Conservation (phyloP, 208 protist genomes). For the Acanthamoeba sp. region DNA sequence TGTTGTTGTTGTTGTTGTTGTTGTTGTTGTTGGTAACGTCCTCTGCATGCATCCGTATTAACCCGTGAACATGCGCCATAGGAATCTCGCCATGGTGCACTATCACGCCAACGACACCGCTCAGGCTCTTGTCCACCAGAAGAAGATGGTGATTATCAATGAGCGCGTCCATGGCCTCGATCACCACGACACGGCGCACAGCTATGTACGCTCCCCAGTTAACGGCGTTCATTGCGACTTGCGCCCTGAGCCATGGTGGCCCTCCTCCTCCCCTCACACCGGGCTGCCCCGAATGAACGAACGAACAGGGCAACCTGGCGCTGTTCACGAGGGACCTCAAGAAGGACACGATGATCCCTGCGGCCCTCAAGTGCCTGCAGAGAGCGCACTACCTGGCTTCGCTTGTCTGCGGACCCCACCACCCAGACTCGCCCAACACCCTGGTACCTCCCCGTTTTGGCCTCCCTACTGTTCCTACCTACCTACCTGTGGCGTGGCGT, state of each 20-base stretch:
- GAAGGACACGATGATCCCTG: slow-evolving; percentile 36
- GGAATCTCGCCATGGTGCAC: slow-evolving; percentile 77
- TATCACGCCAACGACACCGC: slow-evolving; percentile 74
- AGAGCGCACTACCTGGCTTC: slow-evolving; percentile 74
- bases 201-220: slow-evolving; percentile 66
- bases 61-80: too few relatives aligned
- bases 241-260: too few relatives aligned
- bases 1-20: too few relatives aligned
- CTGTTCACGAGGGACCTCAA: slow-evolving; percentile 76
- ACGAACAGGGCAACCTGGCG: slow-evolving; percentile 72
- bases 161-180: slow-evolving; percentile 77
- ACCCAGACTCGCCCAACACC: slow-evolving; percentile 44
- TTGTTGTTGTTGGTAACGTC: too few relatives aligned
- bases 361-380: slow-evolving; percentile 75
- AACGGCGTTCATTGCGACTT: too few relatives aligned
- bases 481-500: neutral
- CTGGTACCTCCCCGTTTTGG: neutral
- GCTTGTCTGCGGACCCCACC: slow-evolving; percentile 65
- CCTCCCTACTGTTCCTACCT: too few relatives aligned
- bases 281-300: too few relatives aligned
- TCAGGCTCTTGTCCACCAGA: slow-evolving; percentile 76
- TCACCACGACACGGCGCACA: slow-evolving; percentile 78
- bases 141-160: slow-evolving; percentile 79
- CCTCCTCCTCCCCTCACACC: too few relatives aligned
- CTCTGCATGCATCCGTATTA: too few relatives aligned